These are phyloP conservation scores for Globisporangium takayamanum DNA, from an alignment of 352 stramenopile species.

Conservation along the genomic window DNA sequence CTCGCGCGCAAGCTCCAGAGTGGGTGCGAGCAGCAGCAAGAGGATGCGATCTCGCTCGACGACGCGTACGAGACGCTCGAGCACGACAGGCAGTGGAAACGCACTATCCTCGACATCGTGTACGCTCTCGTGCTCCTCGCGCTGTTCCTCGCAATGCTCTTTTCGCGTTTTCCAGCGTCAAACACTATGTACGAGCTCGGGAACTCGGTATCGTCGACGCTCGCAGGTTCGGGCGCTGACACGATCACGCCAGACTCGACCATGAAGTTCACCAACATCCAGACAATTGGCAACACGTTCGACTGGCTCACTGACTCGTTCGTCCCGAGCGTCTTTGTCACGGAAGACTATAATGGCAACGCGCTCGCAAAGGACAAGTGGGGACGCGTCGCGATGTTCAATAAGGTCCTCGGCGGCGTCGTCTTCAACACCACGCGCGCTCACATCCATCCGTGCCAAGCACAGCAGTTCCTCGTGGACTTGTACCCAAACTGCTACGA, in stretches of 20 bases:
- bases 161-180: constrained; percentile 27
- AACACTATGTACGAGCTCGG: constrained; percentile 28
- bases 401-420: constrained; percentile 31
- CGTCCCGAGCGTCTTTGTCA: constrained; percentile 37
- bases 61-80: constrained; percentile 25
- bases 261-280: constrained; percentile 45
- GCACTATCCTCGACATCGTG: constrained; percentile 25
- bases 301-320: constrained; percentile 40
- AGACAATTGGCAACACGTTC: constrained; percentile 29
- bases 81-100: constrained; percentile 32
- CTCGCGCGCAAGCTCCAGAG: not conserved
- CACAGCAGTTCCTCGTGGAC: constrained; percentile 23
- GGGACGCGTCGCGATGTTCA: constrained; percentile 22
- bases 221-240: constrained; percentile 36
- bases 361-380: constrained; percentile 20
- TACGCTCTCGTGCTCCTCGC: constrained; percentile 32
- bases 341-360: constrained; percentile 41
- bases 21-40: not conserved
- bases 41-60: constrained; percentile 10
- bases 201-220: constrained; percentile 23
- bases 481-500: constrained; percentile 49
- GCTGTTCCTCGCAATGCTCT: constrained; percentile 41
- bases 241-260: constrained; percentile 33
- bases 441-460: constrained; percentile 17
- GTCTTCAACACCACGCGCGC: constrained; percentile 26